These are phyloP conservation scores for Jackrogersella minutella DNA, from an alignment of 495 filamentous ascomycete genomes.

Conservation along the genomic window DNA sequence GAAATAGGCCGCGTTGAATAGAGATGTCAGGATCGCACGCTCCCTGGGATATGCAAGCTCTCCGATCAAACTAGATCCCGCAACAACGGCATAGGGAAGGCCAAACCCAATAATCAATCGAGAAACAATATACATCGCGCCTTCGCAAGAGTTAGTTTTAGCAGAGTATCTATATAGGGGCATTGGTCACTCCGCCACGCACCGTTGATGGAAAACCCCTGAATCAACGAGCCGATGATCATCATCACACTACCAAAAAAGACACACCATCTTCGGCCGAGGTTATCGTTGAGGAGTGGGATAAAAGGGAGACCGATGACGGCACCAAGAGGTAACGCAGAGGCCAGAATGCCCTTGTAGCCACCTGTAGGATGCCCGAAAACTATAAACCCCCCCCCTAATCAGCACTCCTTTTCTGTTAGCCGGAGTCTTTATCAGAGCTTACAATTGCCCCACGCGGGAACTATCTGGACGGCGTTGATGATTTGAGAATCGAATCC, in stretches of 20 bases:
- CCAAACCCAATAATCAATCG: constrained; percentile 72
- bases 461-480: constrained; percentile 71
- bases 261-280: constrained; percentile 66
- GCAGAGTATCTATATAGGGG: neutral
- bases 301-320: constrained; percentile 66
- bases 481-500: constrained; percentile 78
- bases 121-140: constrained; percentile 69
- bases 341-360: constrained; percentile 57
- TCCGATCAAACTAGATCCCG: constrained; percentile 69
- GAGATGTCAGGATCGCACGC: constrained; percentile 68
- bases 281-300: constrained; percentile 62
- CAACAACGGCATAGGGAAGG: constrained; percentile 70
- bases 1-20: constrained; percentile 73
- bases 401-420: neutral
- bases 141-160: constrained; percentile 10
- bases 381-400: constrained; percentile 34
- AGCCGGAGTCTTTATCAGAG: constrained; percentile 41
- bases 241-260: constrained; percentile 66
- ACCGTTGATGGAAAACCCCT: constrained; percentile 60
- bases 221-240: constrained; percentile 65
- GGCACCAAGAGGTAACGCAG: constrained; percentile 54
- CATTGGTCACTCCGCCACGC: constrained; percentile 9
- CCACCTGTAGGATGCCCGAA: constrained; percentile 55
- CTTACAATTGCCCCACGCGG: constrained; percentile 65
- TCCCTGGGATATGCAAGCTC: constrained; percentile 74